A percentile compares a stretch with the other conserved stretches of the same genome.
These are phyloP conservation scores for Macrotyloma uniflorum DNA, from an alignment of 306 rosid genomes.

Conservation along the genomic window DNA sequence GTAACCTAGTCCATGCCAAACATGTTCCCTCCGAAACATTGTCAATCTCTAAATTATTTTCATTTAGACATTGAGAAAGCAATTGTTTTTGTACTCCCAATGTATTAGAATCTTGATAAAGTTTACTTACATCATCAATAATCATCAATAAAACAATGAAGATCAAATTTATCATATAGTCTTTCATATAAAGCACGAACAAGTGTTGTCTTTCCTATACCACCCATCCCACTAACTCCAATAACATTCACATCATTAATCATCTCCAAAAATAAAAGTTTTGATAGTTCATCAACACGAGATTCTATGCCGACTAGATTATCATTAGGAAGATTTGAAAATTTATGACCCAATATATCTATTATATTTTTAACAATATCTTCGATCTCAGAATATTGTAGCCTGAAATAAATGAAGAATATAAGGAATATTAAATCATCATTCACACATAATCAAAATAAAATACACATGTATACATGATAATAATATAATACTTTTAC, in stretches of 20 bases:
- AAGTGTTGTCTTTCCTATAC: slow-evolving; percentile 21
- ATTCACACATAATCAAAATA: no score
- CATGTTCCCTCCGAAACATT: background rate
- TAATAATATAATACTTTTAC: no score
- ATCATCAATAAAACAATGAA: slow-evolving; percentile 2
- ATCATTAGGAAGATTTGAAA: background rate
- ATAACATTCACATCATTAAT: background rate
- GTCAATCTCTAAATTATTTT: background rate
- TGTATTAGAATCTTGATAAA: background rate
- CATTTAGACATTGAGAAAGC: background rate
- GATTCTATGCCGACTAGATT: background rate
- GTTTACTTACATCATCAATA: slow-evolving; percentile 25
- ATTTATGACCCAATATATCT: background rate
- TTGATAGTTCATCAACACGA: background rate
- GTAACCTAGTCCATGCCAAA: background rate
- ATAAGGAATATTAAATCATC: background rate
- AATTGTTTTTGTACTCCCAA: background rate
- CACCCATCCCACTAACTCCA: background rate
- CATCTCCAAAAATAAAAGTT: background rate
- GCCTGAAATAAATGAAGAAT: background rate
- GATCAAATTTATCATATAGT: background rate
- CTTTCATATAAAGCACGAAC: background rate
- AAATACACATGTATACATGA: no score
- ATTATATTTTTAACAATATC: background rate
- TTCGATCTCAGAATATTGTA: background rate